Conservation (phyloP, 2,329 filamentous ascomycete species). For the Neoascochyta sp. region DNA sequence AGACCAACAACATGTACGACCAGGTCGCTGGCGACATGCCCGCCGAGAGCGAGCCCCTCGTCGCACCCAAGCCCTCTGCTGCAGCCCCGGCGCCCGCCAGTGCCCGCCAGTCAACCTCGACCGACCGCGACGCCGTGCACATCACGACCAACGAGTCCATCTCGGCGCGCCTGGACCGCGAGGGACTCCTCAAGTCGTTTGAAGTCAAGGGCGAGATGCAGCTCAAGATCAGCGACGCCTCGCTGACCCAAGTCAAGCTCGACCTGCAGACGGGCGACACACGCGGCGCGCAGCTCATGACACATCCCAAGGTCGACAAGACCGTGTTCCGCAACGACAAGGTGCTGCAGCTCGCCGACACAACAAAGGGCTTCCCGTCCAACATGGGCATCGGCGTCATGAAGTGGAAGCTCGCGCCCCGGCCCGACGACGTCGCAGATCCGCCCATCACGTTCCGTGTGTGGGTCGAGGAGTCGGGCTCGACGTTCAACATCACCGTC, state of each 20-base stretch:
- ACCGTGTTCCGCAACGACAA: slow-evolving; percentile 77
- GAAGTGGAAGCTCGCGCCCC: slow-evolving; percentile 84
- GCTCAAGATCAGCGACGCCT: slow-evolving; percentile 81
- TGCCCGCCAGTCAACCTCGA: slow-evolving; percentile 60
- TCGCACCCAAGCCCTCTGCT: slow-evolving; percentile 54
- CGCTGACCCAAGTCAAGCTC: slow-evolving; percentile 88
- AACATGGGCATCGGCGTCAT: slow-evolving; percentile 93
- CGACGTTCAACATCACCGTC: slow-evolving; percentile 83
- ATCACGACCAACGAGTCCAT: slow-evolving; percentile 87
- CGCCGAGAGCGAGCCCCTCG: slow-evolving; percentile 77
- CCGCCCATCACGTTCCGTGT: slow-evolving; percentile 95
- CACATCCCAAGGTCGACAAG: slow-evolving; percentile 95
- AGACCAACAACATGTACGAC: slow-evolving; percentile 96
- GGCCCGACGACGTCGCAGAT: slow-evolving; percentile 72
- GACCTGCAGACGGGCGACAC: slow-evolving; percentile 71
- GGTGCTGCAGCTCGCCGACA: slow-evolving; percentile 85
- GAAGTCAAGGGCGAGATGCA: slow-evolving; percentile 90
- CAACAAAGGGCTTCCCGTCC: slow-evolving; percentile 81
- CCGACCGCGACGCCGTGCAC: slow-evolving; percentile 81
- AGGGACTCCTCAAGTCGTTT: slow-evolving; percentile 81
- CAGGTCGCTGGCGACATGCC: slow-evolving; percentile 88
- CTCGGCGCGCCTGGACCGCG: slow-evolving; percentile 79
- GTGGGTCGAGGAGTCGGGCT: slow-evolving; percentile 87
- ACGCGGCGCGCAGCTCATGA: slow-evolving; percentile 85
- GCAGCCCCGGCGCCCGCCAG: slow-evolving; percentile 51